Conservation (phyloP, 768 basidiomycete genomes). For the Kwoniella shandongensis region DNA sequence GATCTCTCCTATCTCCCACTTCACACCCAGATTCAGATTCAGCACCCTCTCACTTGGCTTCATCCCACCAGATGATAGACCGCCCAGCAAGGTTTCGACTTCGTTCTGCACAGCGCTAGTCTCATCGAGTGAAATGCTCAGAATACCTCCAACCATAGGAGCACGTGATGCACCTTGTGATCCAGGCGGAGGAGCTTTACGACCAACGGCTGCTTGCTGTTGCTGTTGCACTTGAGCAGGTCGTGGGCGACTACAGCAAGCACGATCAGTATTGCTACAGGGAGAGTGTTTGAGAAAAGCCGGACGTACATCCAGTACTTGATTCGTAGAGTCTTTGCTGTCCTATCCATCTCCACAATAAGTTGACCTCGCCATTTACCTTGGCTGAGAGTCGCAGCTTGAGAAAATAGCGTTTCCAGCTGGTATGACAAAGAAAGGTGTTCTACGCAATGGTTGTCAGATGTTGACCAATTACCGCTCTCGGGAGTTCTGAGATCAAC, state of each 20-base stretch:
- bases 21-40: conserved; percentile 65
- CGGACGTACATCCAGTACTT: conserved; percentile 80
- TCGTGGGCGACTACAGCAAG: conserved; percentile 14
- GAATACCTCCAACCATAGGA: conserved; percentile 64
- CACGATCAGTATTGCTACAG: neutral
- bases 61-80: conserved; percentile 36
- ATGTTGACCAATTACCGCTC: too few species aligned
- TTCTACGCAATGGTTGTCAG: neutral
- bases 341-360: conserved; percentile 66
- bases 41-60: conserved; percentile 66
- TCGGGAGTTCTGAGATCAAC: conserved; percentile 43
- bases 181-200: conserved; percentile 12
- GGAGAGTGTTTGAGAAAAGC: neutral
- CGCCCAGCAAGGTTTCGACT: conserved; percentile 26
- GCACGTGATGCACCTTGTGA: conserved; percentile 8
- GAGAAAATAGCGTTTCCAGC: conserved; percentile 68
- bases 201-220: conserved; percentile 18
- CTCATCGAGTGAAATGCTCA: conserved; percentile 68
- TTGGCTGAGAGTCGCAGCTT: conserved; percentile 40
- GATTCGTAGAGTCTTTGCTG: conserved; percentile 67
- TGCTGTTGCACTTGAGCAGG: conserved; percentile 3
- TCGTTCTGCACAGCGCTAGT: conserved; percentile 17
- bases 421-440: conserved; percentile 69
- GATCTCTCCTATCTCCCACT: conserved; percentile 72
- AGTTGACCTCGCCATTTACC: conserved; percentile 56